These are phyloP conservation scores for Phaeoacremonium minimum DNA, from an alignment of 2,329 filamentous ascomycete species.

Conservation along the genomic window DNA sequence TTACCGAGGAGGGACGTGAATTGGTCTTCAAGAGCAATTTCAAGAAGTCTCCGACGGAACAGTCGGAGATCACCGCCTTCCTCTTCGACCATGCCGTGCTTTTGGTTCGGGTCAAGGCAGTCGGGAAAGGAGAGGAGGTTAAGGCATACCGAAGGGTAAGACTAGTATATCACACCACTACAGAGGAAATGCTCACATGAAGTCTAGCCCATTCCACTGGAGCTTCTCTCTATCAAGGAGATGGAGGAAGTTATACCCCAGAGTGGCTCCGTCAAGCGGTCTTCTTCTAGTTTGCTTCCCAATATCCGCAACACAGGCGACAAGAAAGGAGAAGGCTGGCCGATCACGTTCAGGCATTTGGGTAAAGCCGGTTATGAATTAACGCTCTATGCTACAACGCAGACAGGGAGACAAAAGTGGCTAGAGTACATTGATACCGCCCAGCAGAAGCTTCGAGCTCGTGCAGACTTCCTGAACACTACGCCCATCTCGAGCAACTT, in stretches of 20 bases:
- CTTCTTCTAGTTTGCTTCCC: constrained; percentile 78
- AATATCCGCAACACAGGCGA: constrained; percentile 48
- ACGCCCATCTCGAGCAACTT: constrained; percentile 55
- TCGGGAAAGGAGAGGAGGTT: constrained; percentile 89
- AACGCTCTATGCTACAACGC: constrained; percentile 81
- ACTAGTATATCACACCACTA: constrained; percentile 4
- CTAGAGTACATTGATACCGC: constrained; percentile 92
- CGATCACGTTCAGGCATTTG: constrained; percentile 93
- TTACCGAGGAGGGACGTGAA: constrained; percentile 90
- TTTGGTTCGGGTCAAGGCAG: constrained; percentile 83
- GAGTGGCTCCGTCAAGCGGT: constrained; percentile 74
- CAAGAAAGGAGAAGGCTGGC: constrained; percentile 72
- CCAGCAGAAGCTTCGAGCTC: constrained; percentile 80
- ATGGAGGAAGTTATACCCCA: constrained; percentile 95
- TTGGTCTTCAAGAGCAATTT: constrained; percentile 90
- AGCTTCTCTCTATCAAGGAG: constrained; percentile 87
- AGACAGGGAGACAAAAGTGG: constrained; percentile 89
- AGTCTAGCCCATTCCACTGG: constrained; percentile 78
- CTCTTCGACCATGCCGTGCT: constrained; percentile 95
- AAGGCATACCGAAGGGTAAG: constrained; percentile 80
- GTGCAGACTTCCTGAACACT: constrained; percentile 86
- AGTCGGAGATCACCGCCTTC: constrained; percentile 87
- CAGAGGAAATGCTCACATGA: constrained; percentile 9
- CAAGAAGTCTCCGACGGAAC: constrained; percentile 88
- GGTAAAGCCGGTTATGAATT: constrained; percentile 94